Evolutionary conservation across 208 protist species (phyloP).

Genomic region (Porcisia deanei): DNA sequence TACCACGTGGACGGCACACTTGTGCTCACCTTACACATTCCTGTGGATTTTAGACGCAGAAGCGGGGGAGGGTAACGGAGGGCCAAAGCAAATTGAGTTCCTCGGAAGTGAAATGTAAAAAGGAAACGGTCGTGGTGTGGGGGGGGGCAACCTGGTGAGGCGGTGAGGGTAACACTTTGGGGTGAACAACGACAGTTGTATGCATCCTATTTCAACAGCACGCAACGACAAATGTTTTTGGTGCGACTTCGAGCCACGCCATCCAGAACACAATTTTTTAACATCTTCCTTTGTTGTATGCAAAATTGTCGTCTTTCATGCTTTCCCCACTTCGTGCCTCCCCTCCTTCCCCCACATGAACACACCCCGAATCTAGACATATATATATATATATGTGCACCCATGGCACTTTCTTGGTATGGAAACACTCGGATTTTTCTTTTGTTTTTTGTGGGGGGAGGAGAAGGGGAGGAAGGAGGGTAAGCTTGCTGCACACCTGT

Average conservation of each 20-base stretch:
- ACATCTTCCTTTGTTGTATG: background rate
- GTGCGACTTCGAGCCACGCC: background rate
- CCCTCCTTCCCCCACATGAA: background rate
- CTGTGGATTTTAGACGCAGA: background rate
- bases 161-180: background rate
- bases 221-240: too few species aligned
- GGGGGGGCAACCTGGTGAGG: background rate
- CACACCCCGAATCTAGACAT: too few species aligned
- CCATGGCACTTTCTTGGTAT: too few species aligned
- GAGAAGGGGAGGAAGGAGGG: too few species aligned
- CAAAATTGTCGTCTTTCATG: background rate
- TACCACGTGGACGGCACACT: background rate
- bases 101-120: background rate
- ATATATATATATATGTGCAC: too few species aligned
- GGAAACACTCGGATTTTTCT: too few species aligned
- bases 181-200: background rate
- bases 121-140: background rate
- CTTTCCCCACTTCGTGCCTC: background rate
- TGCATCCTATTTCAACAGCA: background rate
- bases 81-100: background rate
- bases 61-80: background rate
- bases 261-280: conserved; percentile 3
- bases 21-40: background rate
- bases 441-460: too few species aligned
- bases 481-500: too few species aligned